Base-by-base conservation (phyloP, 164 flowering plant genomes). In the Tetrastigma voinierianum region DNA sequence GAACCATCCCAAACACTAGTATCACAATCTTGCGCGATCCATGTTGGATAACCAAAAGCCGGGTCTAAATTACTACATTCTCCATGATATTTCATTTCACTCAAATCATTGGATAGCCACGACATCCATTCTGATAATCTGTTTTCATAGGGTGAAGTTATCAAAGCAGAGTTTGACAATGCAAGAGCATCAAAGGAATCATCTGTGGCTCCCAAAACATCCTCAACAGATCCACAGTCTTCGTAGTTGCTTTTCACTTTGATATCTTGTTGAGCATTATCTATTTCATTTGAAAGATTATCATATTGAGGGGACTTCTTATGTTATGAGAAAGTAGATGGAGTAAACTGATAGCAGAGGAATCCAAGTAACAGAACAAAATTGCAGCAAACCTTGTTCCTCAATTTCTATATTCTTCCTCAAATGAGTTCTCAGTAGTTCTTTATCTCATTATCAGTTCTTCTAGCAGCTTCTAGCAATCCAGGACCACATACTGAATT, bases 401-500 rank as follows among this genome's bases (percentile, higher is more conserved):
- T 69, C 77, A 69, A 51, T 70, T 47, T 67, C 74, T 32, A 65
- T 62, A 74, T 75, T 81, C 78, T 80, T 87, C 67, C 79, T 82
- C 52, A 85, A 68, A 73, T 78, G 82, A 63, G 78, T 83, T 77
- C 91, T 85, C 90, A 87, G 66, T 87, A 90, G 73, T 90, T 90
- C 80, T 90, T 90, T 49, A 90, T 79, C 78, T 84, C 96, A 62
- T 90, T 90, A 58, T 88, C 96, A 1, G 96, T 90, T 82, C 93
- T 81, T 74, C 93, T 0, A 91, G 93, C 72, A 90, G 47, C 67
- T 75, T 67, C 74, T 62, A 12, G 93, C 96, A 64, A 88, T 90
- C 57, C 59, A 82, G 4, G 93, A 78, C 96, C 96, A 90, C 78
- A 93, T 90, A 69, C 32, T 45, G 51, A 0, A 44, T 55, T 3